phyloP scores from a whole-genome alignment of 2,329 filamentous ascomycete genomes.

The Penicillium sp. region DNA sequence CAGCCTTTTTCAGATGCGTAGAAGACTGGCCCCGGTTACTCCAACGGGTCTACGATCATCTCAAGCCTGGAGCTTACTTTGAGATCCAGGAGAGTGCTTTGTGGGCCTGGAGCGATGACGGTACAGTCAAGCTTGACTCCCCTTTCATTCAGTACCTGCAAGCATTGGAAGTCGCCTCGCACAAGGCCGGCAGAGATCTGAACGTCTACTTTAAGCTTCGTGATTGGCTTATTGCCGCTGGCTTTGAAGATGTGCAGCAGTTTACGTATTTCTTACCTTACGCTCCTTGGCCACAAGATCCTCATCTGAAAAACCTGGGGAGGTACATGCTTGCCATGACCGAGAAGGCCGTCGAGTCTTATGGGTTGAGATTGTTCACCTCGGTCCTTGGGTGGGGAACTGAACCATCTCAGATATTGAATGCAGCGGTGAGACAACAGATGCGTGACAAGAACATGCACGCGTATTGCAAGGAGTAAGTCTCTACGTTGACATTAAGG shows the following conservation, averaged over 20 bases:
- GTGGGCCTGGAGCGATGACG: constrained; percentile 28
- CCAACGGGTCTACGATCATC: constrained; percentile 7
- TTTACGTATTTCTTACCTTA: constrained; percentile 13
- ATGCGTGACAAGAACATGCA: constrained; percentile 14
- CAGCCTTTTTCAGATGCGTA: constrained; percentile 2
- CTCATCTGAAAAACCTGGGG: constrained; percentile 14
- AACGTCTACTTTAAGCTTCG: constrained; percentile 19
- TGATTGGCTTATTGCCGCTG: constrained; percentile 22
- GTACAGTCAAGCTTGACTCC: constrained; percentile 11
- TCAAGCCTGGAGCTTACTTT: constrained; percentile 31
- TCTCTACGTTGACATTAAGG: background rate
- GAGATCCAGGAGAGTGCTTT: constrained; percentile 24
- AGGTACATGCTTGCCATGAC: constrained; percentile 10
- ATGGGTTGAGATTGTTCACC: constrained; percentile 13
- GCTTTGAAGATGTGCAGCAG: constrained; percentile 28
- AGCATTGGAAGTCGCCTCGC: constrained; percentile 8
- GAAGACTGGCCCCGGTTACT: constrained; percentile 8
- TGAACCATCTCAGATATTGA: constrained; percentile 10
- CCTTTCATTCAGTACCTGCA: constrained; percentile 11
- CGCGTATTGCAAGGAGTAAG: constrained; percentile 17
- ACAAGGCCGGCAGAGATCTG: constrained; percentile 13
- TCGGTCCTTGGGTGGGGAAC: constrained; percentile 15
- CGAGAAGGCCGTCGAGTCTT: constrained; percentile 14
- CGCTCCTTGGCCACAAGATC: constrained; percentile 15
- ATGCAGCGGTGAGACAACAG: constrained; percentile 13